A percentile compares a stretch with the other conserved stretches of the same genome.
phyloP scores from a whole-genome alignment of 768 basidiomycete genomes.

The Kwoniella shandongensis region DNA sequence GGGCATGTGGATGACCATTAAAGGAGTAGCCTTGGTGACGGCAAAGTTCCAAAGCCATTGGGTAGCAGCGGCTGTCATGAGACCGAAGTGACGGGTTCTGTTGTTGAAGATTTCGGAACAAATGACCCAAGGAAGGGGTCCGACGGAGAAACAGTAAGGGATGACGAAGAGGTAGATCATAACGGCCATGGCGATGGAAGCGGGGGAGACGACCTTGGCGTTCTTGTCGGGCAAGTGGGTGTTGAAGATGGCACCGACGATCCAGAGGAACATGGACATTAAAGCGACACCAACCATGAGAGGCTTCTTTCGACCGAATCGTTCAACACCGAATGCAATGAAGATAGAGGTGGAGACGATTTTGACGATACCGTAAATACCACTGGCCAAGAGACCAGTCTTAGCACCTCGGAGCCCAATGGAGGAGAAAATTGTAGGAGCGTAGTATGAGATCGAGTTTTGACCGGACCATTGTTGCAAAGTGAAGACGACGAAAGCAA shows the following conservation, averaged over 20 bases:
- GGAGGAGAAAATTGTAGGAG: slow-evolving; percentile 49
- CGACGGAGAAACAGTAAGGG: slow-evolving; percentile 84
- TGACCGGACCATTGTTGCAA: slow-evolving; percentile 77
- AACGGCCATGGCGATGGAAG: slow-evolving; percentile 72
- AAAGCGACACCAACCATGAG: slow-evolving; percentile 68
- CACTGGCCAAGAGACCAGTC: slow-evolving; percentile 52
- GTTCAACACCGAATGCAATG: slow-evolving; percentile 54
- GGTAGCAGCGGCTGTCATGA: slow-evolving; percentile 70
- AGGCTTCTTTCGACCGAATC: slow-evolving; percentile 57
- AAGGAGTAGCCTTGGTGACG: slow-evolving; percentile 37
- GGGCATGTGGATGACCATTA: slow-evolving; percentile 41
- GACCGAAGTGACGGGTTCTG: slow-evolving; percentile 75
- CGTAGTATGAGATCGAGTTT: slow-evolving; percentile 59
- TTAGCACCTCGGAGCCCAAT: slow-evolving; percentile 50
- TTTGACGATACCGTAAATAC: slow-evolving; percentile 56
- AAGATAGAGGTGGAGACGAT: slow-evolving; percentile 54
- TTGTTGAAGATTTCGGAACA: slow-evolving; percentile 85
- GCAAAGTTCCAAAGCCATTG: slow-evolving; percentile 59
- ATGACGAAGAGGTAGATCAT: slow-evolving; percentile 76
- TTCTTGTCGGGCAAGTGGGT: slow-evolving; percentile 61
- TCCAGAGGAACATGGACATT: slow-evolving; percentile 78
- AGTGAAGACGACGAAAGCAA: slow-evolving; percentile 65
- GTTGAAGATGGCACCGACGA: slow-evolving; percentile 80
- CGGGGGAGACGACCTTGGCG: slow-evolving; percentile 52
- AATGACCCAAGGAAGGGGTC: slow-evolving; percentile 67